Evolutionary conservation across 805 yeast genomes (phyloP).

Genomic region (Ogataea nonfermentans): DNA sequence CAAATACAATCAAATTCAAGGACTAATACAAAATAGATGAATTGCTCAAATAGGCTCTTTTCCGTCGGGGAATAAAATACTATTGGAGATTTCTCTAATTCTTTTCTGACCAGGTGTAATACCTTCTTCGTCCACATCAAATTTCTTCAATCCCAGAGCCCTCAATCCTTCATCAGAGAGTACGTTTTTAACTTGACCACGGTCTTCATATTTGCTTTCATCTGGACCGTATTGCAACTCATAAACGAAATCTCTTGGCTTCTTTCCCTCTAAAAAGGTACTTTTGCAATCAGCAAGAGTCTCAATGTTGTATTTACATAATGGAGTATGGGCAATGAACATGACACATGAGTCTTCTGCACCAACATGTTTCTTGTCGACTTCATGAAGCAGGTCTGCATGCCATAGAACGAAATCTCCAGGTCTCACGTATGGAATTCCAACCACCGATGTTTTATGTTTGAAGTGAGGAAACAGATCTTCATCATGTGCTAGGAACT

Average conservation of each 20-base stretch:
- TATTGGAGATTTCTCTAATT: constrained; percentile 20
- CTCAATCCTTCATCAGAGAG: constrained; percentile 24
- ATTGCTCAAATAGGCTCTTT: too few species aligned
- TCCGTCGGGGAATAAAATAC: too few species aligned
- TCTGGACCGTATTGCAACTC: constrained; percentile 4
- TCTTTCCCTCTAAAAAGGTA: constrained; percentile 5
- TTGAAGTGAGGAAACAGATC: constrained; percentile 37
- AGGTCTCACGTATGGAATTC: constrained; percentile 38
- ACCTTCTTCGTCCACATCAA: constrained; percentile 24
- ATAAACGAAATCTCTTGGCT: constrained; percentile 10
- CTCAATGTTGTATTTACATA: constrained; percentile 17
- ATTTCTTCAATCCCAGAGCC: constrained; percentile 31
- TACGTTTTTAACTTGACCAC: constrained; percentile 11
- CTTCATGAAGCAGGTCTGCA: constrained; percentile 40
- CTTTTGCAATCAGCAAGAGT: constrained; percentile 5
- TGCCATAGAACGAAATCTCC: constrained; percentile 47
- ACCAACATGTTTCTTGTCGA: constrained; percentile 38
- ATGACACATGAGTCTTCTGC: constrained; percentile 37
- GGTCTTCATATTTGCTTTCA: constrained; percentile 10
- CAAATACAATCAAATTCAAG: too few species aligned
- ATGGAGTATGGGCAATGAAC: constrained; percentile 37
- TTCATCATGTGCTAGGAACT: constrained; percentile 27
- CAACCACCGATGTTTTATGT: constrained; percentile 32
- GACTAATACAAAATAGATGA: too few species aligned
- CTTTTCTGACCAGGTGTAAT: constrained; percentile 29